Conservation (phyloP, 2,329 filamentous ascomycete genomes). For the Ophiocordyceps camponoti-leonardi region DNA sequence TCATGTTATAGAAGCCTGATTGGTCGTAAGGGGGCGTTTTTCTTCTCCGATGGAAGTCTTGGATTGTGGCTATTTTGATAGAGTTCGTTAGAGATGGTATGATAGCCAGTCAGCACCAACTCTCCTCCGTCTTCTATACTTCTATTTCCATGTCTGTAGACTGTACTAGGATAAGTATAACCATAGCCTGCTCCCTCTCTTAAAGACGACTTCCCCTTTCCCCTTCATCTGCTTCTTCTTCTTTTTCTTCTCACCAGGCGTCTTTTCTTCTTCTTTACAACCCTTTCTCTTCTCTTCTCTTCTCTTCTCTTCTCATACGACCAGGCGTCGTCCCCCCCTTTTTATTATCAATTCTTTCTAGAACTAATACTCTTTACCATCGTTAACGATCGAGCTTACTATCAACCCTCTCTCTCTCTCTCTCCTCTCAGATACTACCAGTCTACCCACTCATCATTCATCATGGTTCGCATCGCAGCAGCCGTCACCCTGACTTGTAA, state of each 20-base stretch:
- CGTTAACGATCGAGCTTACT: background rate
- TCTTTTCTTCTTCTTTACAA: too few relatives aligned
- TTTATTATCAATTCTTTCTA: too few relatives aligned
- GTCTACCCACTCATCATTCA: background rate
- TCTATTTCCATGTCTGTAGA: too few relatives aligned
- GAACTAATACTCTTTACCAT: too few relatives aligned
- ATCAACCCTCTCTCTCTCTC: background rate
- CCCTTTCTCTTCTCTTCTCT: too few relatives aligned
- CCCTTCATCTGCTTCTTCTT: too few relatives aligned
- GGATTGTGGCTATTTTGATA: background rate
- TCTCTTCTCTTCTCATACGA: too few relatives aligned
- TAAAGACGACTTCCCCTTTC: background rate
- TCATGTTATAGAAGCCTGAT: too few relatives aligned
- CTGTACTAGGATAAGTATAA: too few relatives aligned
- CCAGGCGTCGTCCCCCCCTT: too few relatives aligned
- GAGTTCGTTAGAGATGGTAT: background rate
- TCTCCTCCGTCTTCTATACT: background rate
- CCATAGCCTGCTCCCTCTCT: background rate
- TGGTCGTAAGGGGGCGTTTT: background rate
- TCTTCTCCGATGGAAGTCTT: too few relatives aligned
- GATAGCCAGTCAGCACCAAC: background rate
- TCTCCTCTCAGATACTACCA: background rate
- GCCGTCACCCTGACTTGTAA: background rate
- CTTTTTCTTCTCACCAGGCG: too few relatives aligned
- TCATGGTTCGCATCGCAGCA: background rate